Conservation (phyloP, 768 basidiomycete species). For the Trametes meyenii region DNA sequence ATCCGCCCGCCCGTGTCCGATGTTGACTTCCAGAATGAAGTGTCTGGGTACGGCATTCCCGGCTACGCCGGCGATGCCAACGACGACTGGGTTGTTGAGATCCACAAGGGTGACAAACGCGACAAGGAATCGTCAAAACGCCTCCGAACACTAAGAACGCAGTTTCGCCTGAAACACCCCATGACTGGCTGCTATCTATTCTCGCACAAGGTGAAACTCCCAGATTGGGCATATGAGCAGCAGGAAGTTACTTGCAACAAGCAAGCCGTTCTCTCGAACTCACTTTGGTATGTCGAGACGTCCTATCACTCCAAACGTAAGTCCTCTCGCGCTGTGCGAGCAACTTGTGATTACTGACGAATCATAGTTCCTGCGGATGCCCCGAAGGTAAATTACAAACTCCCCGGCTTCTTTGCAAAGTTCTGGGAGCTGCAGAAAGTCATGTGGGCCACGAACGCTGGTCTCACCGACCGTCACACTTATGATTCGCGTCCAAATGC, state of each 20-base stretch:
- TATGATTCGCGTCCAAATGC: constrained; percentile 92
- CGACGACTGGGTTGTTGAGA: constrained; percentile 92
- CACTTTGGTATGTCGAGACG: constrained; percentile 94
- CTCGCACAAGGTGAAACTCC: constrained; percentile 96
- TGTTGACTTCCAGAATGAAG: constrained; percentile 99
- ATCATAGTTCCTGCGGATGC: constrained; percentile 68
- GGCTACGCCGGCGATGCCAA: constrained; percentile 89
- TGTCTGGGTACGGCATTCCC: constrained; percentile 89
- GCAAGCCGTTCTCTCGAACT: constrained; percentile 88
- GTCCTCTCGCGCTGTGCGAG: constrained; percentile 33
- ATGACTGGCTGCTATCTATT: constrained; percentile 96
- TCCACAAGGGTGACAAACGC: constrained; percentile 64
- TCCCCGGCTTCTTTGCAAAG: constrained; percentile 89
- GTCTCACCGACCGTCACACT: constrained; percentile 90
- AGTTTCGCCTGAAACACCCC: constrained; percentile 81
- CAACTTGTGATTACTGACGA: neutral
- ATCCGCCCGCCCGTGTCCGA: constrained; percentile 93
- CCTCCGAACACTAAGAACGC: constrained; percentile 77
- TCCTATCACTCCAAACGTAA: constrained; percentile 70
- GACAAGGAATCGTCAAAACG: constrained; percentile 72
- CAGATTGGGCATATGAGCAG: constrained; percentile 97
- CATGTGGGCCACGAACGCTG: constrained; percentile 98
- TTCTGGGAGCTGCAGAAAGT: constrained; percentile 91
- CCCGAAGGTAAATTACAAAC: constrained; percentile 84
- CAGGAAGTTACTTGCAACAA: constrained; percentile 99